Evolutionary conservation across 306 rosid genomes (phyloP), one percentile per base, ranked within the genome.

Genomic region (Quercus variabilis): DNA sequence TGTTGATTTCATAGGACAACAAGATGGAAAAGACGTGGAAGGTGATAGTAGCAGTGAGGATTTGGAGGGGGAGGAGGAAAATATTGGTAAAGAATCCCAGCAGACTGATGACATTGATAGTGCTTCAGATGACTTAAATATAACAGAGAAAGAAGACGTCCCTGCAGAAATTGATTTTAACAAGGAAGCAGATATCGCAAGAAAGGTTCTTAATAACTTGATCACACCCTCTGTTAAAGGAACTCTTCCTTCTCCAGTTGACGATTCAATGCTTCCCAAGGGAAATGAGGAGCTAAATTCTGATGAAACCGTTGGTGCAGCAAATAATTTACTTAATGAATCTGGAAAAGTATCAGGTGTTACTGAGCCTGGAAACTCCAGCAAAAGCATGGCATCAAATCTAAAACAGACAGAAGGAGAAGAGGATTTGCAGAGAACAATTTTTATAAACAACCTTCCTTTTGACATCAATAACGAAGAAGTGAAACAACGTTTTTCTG

Each of bases 391-490:
- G 57, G 69, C 58, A 80, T 67, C 88, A 77, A 41, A 80, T 79
- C 82, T 74, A 68, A 83, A 92, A 81, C 85, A 68, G 83, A 79
- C 79, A 15, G 96, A 87, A 25, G 90, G 80, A 46, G 83, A 31
- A 68, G 95, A 76, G 56, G 86, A 89, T 79, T 83, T 93, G 91
- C 89, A 80, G 81, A 79, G 90, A 87, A 93, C 99, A 83, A 54
- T 93, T 89, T 95, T 91, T 73, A 84, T 95, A 74, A 87, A 79
- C 80, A 95, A 95, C 81, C 91, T 95, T 85, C 98, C 96, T 20
- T 95, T 95, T 78, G 99, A 95, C 43, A 79, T 89, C 41, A 80
- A 82, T 69, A 86, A 80, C 6, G 97, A 88, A 78, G 99, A 95
- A 83, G 93, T 95, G 73, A 91, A 88, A 83, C 90, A 91, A 77